Conservation (phyloP, 164 flowering plant species). For the Vitis vinifera region ASM3070453v1 NC_081811.1:14779501-14780000, state of each 20-base stretch:
- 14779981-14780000: slow-evolving; percentile 94
- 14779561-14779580: too few species aligned
- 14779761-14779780: background rate
- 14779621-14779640: too few species aligned
- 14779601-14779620: too few species aligned
- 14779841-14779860: slow-evolving; percentile 87
- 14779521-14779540: too few species aligned
- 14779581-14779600: too few species aligned
- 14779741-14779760: background rate
- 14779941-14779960: slow-evolving; percentile 87
- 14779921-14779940: slow-evolving; percentile 90
- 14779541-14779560: too few species aligned
- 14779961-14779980: slow-evolving; percentile 63
- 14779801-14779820: background rate
- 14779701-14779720: too few species aligned
- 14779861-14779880: slow-evolving; percentile 85
- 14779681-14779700: too few species aligned
- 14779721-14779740: too few species aligned
- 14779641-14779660: too few species aligned
- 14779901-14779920: slow-evolving; percentile 62
- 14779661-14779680: too few species aligned
- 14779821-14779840: background rate
- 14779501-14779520: too few species aligned
- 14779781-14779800: background rate
- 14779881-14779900: slow-evolving; percentile 81